Percentiles rank a stretch among this genome's conserved stretches.
These are phyloP conservation scores for Aegilops speltoides DNA, from an alignment of 176 grass and related monocot genomes.

Conservation along the genomic window DNA sequence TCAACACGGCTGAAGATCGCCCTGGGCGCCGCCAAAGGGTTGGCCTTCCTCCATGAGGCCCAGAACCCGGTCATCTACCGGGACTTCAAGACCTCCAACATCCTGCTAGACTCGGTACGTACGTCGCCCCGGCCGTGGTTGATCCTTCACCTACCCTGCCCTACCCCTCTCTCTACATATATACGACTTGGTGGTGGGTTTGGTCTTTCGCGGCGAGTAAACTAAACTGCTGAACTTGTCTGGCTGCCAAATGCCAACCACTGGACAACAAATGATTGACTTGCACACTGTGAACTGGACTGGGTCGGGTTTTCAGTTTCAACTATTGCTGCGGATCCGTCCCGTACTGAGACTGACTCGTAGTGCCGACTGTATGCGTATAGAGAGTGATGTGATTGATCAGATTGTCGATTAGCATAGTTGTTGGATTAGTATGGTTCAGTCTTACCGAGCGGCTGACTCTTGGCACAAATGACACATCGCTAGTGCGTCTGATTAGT, in stretches of 20 bases:
- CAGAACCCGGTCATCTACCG: slow-evolving; percentile 92
- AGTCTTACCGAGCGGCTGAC: neutral
- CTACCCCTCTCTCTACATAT: neutral
- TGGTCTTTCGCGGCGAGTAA: neutral
- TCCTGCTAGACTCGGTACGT: slow-evolving; percentile 83
- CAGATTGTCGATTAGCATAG: neutral
- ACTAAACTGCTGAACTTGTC: slow-evolving; percentile 18
- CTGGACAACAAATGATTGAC: slow-evolving; percentile 24
- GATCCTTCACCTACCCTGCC: slow-evolving; percentile 4
- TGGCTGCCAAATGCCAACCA: slow-evolving; percentile 24
- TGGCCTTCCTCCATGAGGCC: slow-evolving; percentile 87
- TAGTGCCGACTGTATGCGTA: neutral
- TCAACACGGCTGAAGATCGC: slow-evolving; percentile 88
- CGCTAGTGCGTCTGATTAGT: neutral
- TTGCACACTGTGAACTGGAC: neutral
- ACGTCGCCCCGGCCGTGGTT: neutral
- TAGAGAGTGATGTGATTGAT: neutral
- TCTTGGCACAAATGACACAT: neutral
- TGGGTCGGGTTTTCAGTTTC: slow-evolving; percentile 31
- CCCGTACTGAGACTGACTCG: neutral
- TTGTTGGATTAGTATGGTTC: neutral
- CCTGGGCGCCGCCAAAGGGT: slow-evolving; percentile 76
- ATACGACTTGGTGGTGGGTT: neutral
- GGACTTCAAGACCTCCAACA: slow-evolving; percentile 98
- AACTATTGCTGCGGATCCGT: slow-evolving; percentile 13